Evolutionary conservation across 2,329 filamentous ascomycete species (phyloP), one percentile per base, ranked within the genome.

Genomic region (Ramularia collo-cygni): DNA sequence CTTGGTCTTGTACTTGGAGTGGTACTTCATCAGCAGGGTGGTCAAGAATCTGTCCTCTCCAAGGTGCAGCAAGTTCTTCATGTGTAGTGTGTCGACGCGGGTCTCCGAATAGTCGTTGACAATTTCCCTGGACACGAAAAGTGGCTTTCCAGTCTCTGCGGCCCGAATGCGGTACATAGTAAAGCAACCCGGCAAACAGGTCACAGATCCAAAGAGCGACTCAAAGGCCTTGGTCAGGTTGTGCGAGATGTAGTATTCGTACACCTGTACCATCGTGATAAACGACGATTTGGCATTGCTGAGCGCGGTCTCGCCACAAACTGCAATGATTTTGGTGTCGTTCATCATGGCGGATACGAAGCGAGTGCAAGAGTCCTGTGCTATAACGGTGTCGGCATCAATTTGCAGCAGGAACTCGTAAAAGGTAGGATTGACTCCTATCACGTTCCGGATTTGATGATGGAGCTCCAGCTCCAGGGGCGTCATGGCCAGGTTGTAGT

Each of bases 231-330:
- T 96, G 54, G 85, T 82, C 53, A 98, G 68, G 63, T 96, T 94
- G 72, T 98, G 90, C 37, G 90, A 96, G 58, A 98, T 98, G 71
- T 89, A 98, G 74, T 98, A 98, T 66, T 98, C 90, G 72, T 96
- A 98, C 24, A 98, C 90, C 66, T 98, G 92, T 62, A 98, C 98
- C 90, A 96, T 96, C 37, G 92, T 98, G 52, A 94, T 79, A 59
- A 93, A 87, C 1, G 90, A 95, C 5, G 83, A 76, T 64, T 95
- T 95, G 44, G 88, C 85, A 60, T 98, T 98, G 48, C 83, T 89
- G 34, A 98, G 73, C 12, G 84, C 84, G 0, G 92, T 98, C 66
- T 98, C 92, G 67, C 92, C 92, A 59, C 92, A 98, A 35, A 92
- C 79, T 40, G 84, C 92, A 57, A 95, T 90, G n/a, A 96, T 72